These are phyloP conservation scores for Exidia glandulosa DNA, from an alignment of 768 basidiomycete species.

Conservation along the genomic window DNA sequence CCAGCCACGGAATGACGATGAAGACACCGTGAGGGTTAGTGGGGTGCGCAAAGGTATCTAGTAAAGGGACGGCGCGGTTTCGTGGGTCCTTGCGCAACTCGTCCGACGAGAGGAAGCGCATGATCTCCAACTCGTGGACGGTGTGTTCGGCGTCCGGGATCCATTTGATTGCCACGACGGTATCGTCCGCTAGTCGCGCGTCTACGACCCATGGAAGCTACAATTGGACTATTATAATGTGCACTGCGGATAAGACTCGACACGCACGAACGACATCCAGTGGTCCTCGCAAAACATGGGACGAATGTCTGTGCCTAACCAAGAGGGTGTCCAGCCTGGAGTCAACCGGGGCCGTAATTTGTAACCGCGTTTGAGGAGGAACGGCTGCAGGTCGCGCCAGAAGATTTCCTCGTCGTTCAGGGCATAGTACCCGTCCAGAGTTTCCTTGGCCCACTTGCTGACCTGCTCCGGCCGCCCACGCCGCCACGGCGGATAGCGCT, in stretches of 20 bases:
- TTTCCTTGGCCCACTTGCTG: not conserved
- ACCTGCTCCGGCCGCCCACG: not conserved
- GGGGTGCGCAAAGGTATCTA: not conserved
- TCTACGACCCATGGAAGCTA: not conserved
- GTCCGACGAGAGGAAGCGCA: not conserved
- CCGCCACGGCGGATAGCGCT: not conserved
- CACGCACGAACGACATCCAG: not conserved
- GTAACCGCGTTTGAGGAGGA: not conserved
- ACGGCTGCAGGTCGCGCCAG: not conserved
- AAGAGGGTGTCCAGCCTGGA: not conserved
- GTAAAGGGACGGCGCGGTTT: not conserved
- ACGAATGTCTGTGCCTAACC: not conserved
- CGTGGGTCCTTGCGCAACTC: not conserved
- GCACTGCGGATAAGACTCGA: not conserved
- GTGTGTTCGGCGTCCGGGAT: not conserved
- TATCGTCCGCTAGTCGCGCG: not conserved
- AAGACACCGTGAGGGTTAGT: not conserved
- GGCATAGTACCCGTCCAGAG: not conserved
- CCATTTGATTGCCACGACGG: not conserved
- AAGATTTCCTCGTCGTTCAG: not conserved
- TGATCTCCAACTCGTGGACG: not conserved
- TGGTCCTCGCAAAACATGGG: not conserved
- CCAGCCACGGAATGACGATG: not conserved
- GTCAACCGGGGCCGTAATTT: not conserved
- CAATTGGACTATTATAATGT: not conserved